Evolutionary conservation across 2,329 filamentous ascomycete species (phyloP), one percentile per base, ranked within the genome.

Genomic region (Tricladium varicosporioides): DNA sequence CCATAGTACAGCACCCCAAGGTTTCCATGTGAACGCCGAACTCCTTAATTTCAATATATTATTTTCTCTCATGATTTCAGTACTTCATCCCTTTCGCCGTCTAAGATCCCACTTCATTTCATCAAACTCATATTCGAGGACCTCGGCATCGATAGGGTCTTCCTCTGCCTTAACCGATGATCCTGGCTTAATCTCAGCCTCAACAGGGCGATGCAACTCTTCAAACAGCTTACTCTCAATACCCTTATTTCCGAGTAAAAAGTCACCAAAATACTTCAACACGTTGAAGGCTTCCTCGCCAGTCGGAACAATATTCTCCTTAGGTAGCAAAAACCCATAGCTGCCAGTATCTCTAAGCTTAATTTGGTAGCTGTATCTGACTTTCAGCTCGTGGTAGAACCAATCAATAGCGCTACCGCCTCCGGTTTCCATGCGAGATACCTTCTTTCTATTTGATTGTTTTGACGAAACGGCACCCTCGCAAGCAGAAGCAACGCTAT

Each of bases 311-410:
- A 97, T 97, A 59, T 95, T 83, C 56, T 94, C 88, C 56, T 83
- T 87, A 0, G 94, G 94, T 3, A 97, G 77, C 48, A 99, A 76
- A 71, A 97, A 99, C 0, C 94, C 94, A 71, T 97, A 97, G 70
- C 86, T 94, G 9, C 94, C 94, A 0, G 89, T 94, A 71, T 99
- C 94, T 49, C 94, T 81, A 27, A 99, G 78, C 75, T 97, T 97
- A 74, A 94, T 88, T 77, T 97, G 94, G 71, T 95, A 97, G 57
- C 91, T 89, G 71, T 91, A 96, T 61, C 84, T 86, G 15, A 93
- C 89, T 48, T 81, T 78, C 60, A 97, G 74, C 67, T 95, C 88
- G 65, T 96, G 90, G 71, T 96, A 96, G 73, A 99, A 96, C 85
- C 90, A 97, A 73, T 97, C 94, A 44, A 97, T 84, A 1, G 90